Percentiles rank a stretch among this genome's conserved stretches.
These are phyloP conservation scores for Haberlea rhodopensis DNA, from an alignment of 257 asterid species.

Conservation along the genomic window DNA sequence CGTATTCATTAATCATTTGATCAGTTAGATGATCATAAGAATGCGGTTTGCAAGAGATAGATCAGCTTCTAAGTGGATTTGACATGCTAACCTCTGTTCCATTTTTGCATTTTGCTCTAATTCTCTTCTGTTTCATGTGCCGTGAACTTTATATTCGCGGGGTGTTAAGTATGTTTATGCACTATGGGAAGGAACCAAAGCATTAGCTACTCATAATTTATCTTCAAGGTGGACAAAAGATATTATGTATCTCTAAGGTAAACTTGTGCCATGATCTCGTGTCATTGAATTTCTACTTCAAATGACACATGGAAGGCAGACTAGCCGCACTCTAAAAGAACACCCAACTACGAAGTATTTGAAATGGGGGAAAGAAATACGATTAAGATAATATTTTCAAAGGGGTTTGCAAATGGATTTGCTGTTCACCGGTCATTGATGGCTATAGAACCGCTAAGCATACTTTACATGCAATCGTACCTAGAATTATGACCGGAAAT, in stretches of 20 bases:
- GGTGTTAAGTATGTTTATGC: not conserved
- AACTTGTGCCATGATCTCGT: not conserved
- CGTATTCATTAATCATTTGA: not conserved
- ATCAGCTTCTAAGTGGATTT: slow-evolving; percentile 1
- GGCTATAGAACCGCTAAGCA: too few species aligned
- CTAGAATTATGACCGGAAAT: too few species aligned
- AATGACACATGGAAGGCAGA: slow-evolving; percentile 10
- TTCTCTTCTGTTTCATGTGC: not conserved
- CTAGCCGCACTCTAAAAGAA: too few species aligned
- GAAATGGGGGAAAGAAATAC: too few species aligned
- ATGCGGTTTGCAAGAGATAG: not conserved
- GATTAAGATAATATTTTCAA: too few species aligned
- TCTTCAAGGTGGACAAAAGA: not conserved
- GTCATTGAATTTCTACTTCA: not conserved
- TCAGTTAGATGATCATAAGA: not conserved
- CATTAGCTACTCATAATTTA: slow-evolving; percentile 4
- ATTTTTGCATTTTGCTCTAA: not conserved
- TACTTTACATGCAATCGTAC: too few species aligned
- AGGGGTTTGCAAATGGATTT: too few species aligned
- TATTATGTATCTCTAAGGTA: not conserved
- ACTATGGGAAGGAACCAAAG: not conserved
- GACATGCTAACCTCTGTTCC: not conserved
- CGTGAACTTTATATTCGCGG: not conserved
- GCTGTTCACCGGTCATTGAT: too few species aligned
- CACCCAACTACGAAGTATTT: too few species aligned